Evolutionary conservation across 2,329 filamentous ascomycete genomes (phyloP).

Genomic region (Paecilomyces dactylethromorphus): DNA sequence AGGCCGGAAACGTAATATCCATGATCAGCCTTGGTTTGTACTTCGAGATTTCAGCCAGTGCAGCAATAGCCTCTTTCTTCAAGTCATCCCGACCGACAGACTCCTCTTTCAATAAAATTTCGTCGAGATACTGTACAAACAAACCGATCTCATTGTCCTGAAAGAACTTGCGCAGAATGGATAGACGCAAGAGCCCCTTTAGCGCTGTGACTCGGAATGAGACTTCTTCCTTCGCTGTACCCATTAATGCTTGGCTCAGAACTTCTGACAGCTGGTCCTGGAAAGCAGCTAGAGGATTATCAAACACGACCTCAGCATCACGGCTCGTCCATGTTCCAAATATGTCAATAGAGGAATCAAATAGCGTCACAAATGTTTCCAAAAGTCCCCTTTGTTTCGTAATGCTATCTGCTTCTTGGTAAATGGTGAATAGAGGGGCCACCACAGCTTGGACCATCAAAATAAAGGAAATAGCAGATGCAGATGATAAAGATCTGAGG

Average conservation of each 20-base stretch:
- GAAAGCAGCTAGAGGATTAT: constrained; percentile 41
- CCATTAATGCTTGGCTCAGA: constrained; percentile 50
- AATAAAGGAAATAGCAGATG: constrained; percentile 49
- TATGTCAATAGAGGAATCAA: constrained; percentile 51
- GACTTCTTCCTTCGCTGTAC: constrained; percentile 44
- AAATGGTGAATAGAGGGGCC: constrained; percentile 53
- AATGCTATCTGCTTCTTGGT: constrained; percentile 55
- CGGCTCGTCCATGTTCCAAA: constrained; percentile 50
- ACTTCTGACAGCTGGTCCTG: constrained; percentile 48
- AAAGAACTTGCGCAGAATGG: constrained; percentile 40
- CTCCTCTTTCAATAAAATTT: constrained; percentile 55
- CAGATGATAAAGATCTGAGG: constrained; percentile 49
- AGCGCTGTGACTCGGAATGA: constrained; percentile 45
- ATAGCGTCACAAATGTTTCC: constrained; percentile 53
- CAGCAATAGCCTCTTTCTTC: constrained; percentile 52
- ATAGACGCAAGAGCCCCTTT: constrained; percentile 41
- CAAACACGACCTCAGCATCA: constrained; percentile 26
- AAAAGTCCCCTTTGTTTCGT: constrained; percentile 57
- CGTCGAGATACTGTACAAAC: constrained; percentile 52
- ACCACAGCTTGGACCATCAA: constrained; percentile 51
- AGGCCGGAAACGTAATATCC: constrained; percentile 59
- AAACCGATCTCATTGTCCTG: constrained; percentile 47
- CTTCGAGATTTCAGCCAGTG: constrained; percentile 55
- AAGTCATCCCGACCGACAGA: constrained; percentile 51
- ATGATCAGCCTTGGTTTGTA: constrained; percentile 57